These are phyloP conservation scores for Staphylotrichum longicolle DNA, from an alignment of 495 filamentous ascomycete species.

Conservation along the genomic window DNA sequence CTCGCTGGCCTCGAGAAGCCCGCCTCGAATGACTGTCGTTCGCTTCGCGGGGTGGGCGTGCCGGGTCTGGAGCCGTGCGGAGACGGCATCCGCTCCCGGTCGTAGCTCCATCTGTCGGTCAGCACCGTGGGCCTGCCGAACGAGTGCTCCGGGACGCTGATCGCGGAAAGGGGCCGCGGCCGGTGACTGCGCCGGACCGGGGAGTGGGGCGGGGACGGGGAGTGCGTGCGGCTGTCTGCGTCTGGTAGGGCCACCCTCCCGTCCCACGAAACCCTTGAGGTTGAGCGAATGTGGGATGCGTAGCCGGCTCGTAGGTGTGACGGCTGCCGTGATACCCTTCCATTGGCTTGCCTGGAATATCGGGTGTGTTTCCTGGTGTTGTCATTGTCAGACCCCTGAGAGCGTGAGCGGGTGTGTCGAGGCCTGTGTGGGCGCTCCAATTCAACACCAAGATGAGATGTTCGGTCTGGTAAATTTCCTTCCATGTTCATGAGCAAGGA, in stretches of 20 bases:
- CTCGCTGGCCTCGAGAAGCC: conserved; percentile 12
- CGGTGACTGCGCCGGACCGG: background rate
- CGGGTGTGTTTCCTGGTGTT: background rate
- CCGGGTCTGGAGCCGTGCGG: conserved; percentile 4
- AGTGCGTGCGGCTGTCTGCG: background rate
- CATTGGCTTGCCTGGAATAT: background rate
- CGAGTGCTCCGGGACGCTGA: conserved; percentile 5
- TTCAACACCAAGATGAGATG: background rate
- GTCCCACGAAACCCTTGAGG: conserved; percentile 10
- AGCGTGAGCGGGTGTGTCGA: background rate
- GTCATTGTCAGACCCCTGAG: background rate
- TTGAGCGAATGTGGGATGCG: background rate
- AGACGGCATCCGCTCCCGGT: conserved; percentile 19
- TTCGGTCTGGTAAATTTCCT: no score
- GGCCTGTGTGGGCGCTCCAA: background rate
- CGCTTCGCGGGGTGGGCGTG: conserved; percentile 1
- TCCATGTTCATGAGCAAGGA: no score
- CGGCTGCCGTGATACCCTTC: background rate
- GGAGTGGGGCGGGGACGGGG: conserved; percentile 1
- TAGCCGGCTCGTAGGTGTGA: background rate
- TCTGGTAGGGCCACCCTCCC: background rate
- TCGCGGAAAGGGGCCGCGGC: conserved; percentile 1
- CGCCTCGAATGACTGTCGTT: background rate
- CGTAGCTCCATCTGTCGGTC: conserved; percentile 19
- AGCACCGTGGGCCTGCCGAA: conserved; percentile 5